A percentile compares a stretch with the other conserved stretches of the same genome.
phyloP scores from a whole-genome alignment of 2,329 filamentous ascomycete species.

The Clonostachys byssicola region DNA sequence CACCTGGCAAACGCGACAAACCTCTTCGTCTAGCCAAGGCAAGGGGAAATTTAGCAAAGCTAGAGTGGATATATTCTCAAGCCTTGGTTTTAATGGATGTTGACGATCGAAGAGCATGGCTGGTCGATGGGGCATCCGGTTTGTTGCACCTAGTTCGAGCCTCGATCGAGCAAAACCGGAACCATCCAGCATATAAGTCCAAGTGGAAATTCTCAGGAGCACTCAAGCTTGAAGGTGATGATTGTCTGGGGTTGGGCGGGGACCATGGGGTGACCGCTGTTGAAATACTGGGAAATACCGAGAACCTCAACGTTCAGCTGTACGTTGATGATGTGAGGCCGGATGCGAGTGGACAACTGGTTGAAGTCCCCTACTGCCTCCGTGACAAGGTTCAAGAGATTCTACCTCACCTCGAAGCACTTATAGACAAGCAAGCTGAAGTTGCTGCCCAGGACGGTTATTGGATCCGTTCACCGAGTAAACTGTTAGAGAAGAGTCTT shows the following conservation, averaged over 20 bases:
- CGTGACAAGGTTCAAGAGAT: not conserved
- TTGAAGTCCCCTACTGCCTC: not conserved
- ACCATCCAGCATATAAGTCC: not conserved
- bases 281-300: not conserved
- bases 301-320: not conserved
- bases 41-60: not conserved
- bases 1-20: not conserved
- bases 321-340: not conserved
- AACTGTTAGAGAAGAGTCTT: not conserved
- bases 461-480: not conserved
- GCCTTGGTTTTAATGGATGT: not conserved
- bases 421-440: not conserved
- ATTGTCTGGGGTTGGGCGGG: not conserved
- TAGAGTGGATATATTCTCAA: not conserved
- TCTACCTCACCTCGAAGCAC: not conserved
- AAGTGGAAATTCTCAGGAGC: not conserved
- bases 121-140: not conserved
- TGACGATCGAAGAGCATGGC: not conserved
- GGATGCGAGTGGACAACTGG: not conserved
- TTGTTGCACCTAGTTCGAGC: not conserved
- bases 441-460: not conserved
- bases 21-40: not conserved
- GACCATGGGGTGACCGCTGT: not conserved
- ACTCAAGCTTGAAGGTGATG: not conserved
- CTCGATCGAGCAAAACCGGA: not conserved